Base-by-base conservation (phyloP, 495 filamentous ascomycete species). In the Aspergillus bertholletiae region DNA sequence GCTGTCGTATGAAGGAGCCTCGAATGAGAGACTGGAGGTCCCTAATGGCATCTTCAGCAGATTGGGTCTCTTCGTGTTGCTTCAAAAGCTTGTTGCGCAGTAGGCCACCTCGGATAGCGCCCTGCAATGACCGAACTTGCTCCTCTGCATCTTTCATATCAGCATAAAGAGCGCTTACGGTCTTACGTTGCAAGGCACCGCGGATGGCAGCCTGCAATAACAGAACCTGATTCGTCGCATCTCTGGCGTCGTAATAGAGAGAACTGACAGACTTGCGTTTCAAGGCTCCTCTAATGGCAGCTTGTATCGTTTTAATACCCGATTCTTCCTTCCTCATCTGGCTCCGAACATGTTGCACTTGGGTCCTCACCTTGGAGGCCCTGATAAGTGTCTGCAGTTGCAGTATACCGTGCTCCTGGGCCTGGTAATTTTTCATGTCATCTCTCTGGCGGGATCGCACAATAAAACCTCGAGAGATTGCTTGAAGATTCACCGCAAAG, bases 311-410 rank as follows among this genome's bases (percentile, higher is more conserved):
- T 52, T 80, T 74, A 51, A 88, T 73, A 2, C 83, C 81, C 53
- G 80, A 73, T 28, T 77, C 74, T 23, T 85, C 81, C 56, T 70
- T 72, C 47, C 78, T 76, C 58, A 92, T 73, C 55, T 80, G 76
- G 60, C 78, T 81, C 62, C 78, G 86, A 54, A 89, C 75, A 49
- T 80, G 73, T 57, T 82, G 82, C 54, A 87, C 79, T 66, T 89
- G 74, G 45, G 80, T 75, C 61, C 95, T 81, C 37, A 85, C 84
- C 69, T 87, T 93, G 37, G 80, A 79, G 3, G 85, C 95, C 62
- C 94, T 80, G 51, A 92, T 82, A 26, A 95, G 74, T 58, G 85
- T 94, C 69, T 98, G 94, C n/a, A 98, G 70, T 50, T 81, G 78
- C 24, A 94, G 71, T 34, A 98, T 79, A 45, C 92, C 81, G 13